Evolutionary conservation across 441 rosid species (phyloP), one percentile per base, ranked within the genome.

Genomic region (Theobroma grandiflorum): DNA sequence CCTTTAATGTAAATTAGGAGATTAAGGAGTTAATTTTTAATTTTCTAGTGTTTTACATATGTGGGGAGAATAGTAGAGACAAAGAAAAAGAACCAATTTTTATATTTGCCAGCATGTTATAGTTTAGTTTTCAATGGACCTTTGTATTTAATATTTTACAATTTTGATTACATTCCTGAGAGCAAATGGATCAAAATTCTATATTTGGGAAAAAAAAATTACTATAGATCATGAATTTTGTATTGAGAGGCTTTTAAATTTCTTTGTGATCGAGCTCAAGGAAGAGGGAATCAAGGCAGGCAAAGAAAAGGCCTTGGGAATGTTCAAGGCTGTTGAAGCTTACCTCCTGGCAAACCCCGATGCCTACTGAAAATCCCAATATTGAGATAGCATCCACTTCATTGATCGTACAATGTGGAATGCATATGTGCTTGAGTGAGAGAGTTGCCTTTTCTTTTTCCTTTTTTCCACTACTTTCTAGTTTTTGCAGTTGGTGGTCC

Each of bases 241-340:
- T 42, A 37, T 20, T 9, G 4, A 6, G 5, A 22, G 6, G 52
- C n/a, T 3, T 55, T 73, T 55, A 72, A 33, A 38, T 73, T 18
- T 72, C 64, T n/a, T n/a, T 18, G n/a, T n/a, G n/a, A n/a, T n/a
- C n/a, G 75, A 70, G 35, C 10, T 72, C 31, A 61, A 62, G n/a
- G 83, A 80, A 66, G 90, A 86, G n/a, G 76, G 73, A 62, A 71
- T 86, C 75, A 80, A 83, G 68, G 82, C 69, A 1, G 82, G 83
- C 8, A 78, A 80, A 57, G 74, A 70, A 22, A 78, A 80, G 75
- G 80, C 80, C 26, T 4, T 38, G 66, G 84, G 76, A 9, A 9
- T 87, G 9, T 80, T 73, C 83, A 86, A 86, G 79, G 87, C 81
- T 7, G 55, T 88, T 3, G 87, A 85, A 77, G 83, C 84, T 52